phyloP scores from a whole-genome alignment of 352 stramenopile species.

The Phytopythium oedochilum region DNA sequence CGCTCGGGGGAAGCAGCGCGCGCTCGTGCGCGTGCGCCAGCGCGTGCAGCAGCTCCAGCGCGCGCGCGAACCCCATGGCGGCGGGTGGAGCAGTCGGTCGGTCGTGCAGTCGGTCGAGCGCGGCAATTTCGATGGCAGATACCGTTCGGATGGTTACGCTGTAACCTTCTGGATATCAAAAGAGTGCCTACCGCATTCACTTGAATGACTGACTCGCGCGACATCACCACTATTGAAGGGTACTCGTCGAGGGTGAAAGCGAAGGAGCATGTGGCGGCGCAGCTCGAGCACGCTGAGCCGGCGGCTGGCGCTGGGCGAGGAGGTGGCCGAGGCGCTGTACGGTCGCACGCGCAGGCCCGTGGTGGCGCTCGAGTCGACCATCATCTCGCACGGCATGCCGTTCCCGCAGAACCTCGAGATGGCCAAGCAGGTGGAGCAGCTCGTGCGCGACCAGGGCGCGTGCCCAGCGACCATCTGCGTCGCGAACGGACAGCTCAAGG shows the following conservation, averaged over 20 bases:
- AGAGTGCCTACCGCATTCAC: too few relatives aligned
- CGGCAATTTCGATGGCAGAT: not conserved
- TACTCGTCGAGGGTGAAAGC: too few relatives aligned
- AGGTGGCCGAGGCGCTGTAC: constrained; percentile 48
- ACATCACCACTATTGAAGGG: too few relatives aligned
- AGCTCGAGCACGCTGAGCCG: constrained; percentile 31
- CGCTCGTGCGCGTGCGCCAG: constrained; percentile 24
- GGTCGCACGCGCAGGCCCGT: constrained; percentile 45
- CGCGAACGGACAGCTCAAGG: constrained; percentile 88
- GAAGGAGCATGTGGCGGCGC: constrained; percentile 33
- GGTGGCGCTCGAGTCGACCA: constrained; percentile 98
- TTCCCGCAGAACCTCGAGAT: constrained; percentile 97
- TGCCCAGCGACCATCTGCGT: constrained; percentile 96
- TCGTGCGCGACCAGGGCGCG: constrained; percentile 83
- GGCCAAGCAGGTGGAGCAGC: constrained; percentile 87
- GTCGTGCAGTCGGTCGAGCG: too few relatives aligned
- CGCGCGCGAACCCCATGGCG: constrained; percentile 42
- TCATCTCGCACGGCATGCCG: constrained; percentile 98
- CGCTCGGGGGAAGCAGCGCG: not conserved
- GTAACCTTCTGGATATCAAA: too few relatives aligned
- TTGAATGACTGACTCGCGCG: too few relatives aligned
- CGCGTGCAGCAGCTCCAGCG: constrained; percentile 44
- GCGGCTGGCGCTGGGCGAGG: constrained; percentile 41
- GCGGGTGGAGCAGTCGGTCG: not conserved
- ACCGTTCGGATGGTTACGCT: too few relatives aligned